Conservation (phyloP, 1,139 yeast species). For the Entelexis paramagnoliae region DNA sequence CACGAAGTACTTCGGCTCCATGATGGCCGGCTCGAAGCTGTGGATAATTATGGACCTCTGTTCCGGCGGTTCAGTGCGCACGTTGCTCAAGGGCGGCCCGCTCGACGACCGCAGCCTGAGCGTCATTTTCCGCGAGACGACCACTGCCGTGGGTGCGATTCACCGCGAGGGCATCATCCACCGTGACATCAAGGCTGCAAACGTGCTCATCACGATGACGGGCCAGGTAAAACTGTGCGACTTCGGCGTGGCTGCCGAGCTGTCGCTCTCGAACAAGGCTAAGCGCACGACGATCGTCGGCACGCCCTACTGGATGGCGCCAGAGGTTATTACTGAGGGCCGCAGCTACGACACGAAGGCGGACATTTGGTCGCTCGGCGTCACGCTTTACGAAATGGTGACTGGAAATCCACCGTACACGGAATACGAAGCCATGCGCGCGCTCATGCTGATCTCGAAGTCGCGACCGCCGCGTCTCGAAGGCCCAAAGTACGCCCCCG, state of each 20-base stretch:
- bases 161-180: constrained; percentile 89
- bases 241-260: constrained; percentile 95
- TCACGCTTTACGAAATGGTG: constrained; percentile 86
- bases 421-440: constrained; percentile 89
- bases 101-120: constrained; percentile 78
- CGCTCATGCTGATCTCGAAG: constrained; percentile 86
- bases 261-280: constrained; percentile 54
- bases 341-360: constrained; percentile 75
- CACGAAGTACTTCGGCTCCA: constrained; percentile 85
- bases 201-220: constrained; percentile 76
- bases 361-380: constrained; percentile 90
- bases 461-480: constrained; percentile 91
- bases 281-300: constrained; percentile 96
- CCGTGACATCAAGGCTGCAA: constrained; percentile 93
- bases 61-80: constrained; percentile 91
- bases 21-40: constrained; percentile 70
- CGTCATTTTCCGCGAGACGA: constrained; percentile 68
- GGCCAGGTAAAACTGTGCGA: constrained; percentile 91
- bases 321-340: constrained; percentile 94
- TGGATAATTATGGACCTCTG: constrained; percentile 99
- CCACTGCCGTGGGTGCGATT: constrained; percentile 67
- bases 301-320: constrained; percentile 99
- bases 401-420: constrained; percentile 97
- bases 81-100: constrained; percentile 76
- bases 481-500: constrained; percentile 69